Conservation (phyloP, 2,329 filamentous ascomycete genomes). For the Nectriaceae sp. region DNA sequence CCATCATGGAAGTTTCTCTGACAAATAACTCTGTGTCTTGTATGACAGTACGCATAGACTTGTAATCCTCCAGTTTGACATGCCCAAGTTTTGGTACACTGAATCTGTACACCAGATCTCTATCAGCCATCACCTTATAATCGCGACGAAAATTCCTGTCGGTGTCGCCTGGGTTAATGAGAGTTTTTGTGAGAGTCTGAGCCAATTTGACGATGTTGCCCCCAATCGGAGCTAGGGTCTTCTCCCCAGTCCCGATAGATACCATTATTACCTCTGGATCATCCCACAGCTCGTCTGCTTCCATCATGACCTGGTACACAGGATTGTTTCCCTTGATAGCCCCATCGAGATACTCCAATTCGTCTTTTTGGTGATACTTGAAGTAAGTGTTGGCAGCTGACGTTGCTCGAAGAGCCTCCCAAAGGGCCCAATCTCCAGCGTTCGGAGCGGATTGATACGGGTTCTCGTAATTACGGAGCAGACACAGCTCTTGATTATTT, state of each 20-base stretch:
- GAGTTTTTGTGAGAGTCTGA: not conserved
- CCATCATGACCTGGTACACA: not conserved
- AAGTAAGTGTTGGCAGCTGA: not conserved
- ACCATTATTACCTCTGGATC: not conserved
- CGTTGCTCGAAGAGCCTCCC: not conserved
- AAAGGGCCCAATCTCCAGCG: not conserved
- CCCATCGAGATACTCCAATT: not conserved
- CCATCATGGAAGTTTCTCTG: not conserved
- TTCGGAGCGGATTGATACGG: not conserved
- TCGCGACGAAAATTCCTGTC: not conserved
- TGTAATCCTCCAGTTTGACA: not conserved
- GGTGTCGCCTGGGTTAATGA: not conserved
- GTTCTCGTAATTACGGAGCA: slow-evolving; percentile 1
- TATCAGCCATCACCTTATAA: not conserved
- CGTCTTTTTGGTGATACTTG: not conserved
- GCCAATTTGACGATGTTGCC: not conserved
- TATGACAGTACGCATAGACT: not conserved
- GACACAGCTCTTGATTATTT: not conserved
- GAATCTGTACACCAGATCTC: not conserved
- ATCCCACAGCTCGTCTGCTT: slow-evolving; percentile 1
- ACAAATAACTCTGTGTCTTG: not conserved
- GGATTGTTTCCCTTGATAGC: not conserved
- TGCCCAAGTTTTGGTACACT: not conserved
- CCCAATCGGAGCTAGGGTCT: not conserved
- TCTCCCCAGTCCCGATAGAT: slow-evolving; percentile 1